These are phyloP conservation scores for Wickerhamiella occidentalis DNA, from an alignment of 805 yeast genomes.

Conservation along the genomic window DNA sequence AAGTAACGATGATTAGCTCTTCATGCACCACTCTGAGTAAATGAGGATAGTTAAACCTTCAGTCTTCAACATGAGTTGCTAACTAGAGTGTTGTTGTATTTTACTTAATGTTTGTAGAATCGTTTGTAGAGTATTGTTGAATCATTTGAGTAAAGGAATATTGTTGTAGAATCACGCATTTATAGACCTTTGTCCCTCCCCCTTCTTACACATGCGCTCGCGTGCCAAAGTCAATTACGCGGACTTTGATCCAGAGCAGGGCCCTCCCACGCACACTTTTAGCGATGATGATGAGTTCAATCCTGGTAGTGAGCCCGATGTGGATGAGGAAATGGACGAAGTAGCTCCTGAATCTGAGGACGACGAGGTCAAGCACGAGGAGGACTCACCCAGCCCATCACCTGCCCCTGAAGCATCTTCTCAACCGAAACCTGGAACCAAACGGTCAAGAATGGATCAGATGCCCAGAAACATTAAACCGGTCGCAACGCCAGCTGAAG, in stretches of 20 bases:
- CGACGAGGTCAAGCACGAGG: neutral
- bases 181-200: no score
- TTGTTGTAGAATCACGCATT: no score
- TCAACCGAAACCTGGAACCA: neutral
- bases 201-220: neutral
- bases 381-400: neutral
- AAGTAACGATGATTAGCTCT: constrained; percentile 25
- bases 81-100: constrained; percentile 14
- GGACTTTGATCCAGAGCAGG: neutral
- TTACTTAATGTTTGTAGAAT: no score
- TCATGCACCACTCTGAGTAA: constrained; percentile 25
- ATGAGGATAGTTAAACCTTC: constrained; percentile 26
- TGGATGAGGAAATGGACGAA: neutral
- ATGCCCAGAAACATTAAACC: neutral
- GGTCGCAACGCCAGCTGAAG: neutral
- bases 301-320: constrained; percentile 1
- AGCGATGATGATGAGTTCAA: constrained; percentile 11
- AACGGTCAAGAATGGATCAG: neutral
- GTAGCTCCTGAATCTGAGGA: constrained; percentile 6
- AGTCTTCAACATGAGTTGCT: constrained; percentile 29
- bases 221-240: constrained; percentile 3
- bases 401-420: neutral
- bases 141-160: no score
- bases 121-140: no score
- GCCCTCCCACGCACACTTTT: neutral